These are phyloP conservation scores for Kodamaea plutei DNA, from an alignment of 1,139 yeast genomes.

Conservation along the genomic window DNA sequence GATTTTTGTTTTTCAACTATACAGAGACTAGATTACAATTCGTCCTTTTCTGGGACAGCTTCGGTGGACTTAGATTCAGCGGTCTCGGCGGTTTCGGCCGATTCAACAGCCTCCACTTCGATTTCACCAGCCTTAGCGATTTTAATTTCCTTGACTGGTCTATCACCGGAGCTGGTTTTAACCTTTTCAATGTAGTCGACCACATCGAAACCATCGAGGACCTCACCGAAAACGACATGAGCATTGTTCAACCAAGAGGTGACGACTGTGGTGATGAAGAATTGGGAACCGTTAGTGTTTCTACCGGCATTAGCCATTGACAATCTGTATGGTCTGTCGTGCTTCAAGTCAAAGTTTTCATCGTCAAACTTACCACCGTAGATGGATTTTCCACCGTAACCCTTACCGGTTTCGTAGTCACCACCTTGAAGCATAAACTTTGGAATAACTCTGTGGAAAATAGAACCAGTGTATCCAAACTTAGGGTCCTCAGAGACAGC, in stretches of 20 bases:
- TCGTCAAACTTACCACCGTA: conserved; percentile 56
- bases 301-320: conserved; percentile 67
- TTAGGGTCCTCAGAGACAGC: conserved; percentile 58
- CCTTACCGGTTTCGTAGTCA: conserved; percentile 56
- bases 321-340: conserved; percentile 54
- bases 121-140: conserved; percentile 48
- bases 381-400: conserved; percentile 58
- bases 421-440: conserved; percentile 63
- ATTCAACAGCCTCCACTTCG: conserved; percentile 20
- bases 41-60: conserved; percentile 20
- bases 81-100: conserved; percentile 9
- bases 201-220: conserved; percentile 63
- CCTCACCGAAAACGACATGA: conserved; percentile 83
- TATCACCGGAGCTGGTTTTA: conserved; percentile 46
- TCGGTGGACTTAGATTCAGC: conserved; percentile 6
- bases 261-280: conserved; percentile 59
- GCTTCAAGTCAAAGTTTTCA: conserved; percentile 54
- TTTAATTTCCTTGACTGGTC: conserved; percentile 49
- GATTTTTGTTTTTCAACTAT: no score
- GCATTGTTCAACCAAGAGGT: conserved; percentile 63
- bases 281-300: conserved; percentile 62
- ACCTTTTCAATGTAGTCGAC: conserved; percentile 53
- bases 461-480: conserved; percentile 46
- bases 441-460: conserved; percentile 57
- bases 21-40: conserved; percentile 24